Conservation (phyloP, 164 flowering plant species). For the Sedum album region DNA sequence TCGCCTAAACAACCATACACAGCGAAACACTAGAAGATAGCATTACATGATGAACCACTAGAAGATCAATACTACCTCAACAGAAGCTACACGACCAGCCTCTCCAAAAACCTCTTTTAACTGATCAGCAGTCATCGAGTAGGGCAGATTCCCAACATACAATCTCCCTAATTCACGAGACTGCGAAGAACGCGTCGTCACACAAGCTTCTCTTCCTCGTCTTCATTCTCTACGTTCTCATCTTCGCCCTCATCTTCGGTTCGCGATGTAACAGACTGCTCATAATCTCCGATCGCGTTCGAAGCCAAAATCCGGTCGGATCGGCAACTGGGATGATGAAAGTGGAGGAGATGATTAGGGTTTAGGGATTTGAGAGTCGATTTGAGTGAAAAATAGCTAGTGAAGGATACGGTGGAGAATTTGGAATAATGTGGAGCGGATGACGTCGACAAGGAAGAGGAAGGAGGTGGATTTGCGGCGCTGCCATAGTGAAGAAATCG, state of each 20-base stretch:
- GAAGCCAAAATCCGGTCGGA: background rate
- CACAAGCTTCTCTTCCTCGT: slow-evolving; percentile 14
- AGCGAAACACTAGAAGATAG: background rate
- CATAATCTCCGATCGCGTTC: slow-evolving; percentile 4
- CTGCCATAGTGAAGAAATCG: slow-evolving; percentile 21
- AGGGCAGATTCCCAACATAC: slow-evolving; percentile 81
- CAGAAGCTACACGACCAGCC: slow-evolving; percentile 56
- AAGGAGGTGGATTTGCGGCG: slow-evolving; percentile 13
- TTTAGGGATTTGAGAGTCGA: slow-evolving; percentile 20
- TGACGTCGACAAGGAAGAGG: slow-evolving; percentile 16
- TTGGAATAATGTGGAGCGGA: slow-evolving; percentile 12
- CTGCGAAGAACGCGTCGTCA: background rate
- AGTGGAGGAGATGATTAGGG: slow-evolving; percentile 11
- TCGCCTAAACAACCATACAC: background rate
- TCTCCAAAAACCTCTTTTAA: slow-evolving; percentile 51
- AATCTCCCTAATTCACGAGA: slow-evolving; percentile 33
- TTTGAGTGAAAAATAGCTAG: slow-evolving; percentile 15
- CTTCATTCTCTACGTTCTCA: slow-evolving; percentile 5
- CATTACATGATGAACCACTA: no score
- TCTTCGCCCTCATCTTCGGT: background rate
- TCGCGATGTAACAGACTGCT: background rate
- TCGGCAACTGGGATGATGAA: slow-evolving; percentile 10
- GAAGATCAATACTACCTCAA: slow-evolving; percentile 32
- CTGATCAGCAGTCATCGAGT: slow-evolving; percentile 49
- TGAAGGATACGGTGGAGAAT: slow-evolving; percentile 11